A percentile compares a stretch with the other conserved stretches of the same genome.
These are phyloP conservation scores for Verticillium albo-atrum DNA, from an alignment of 2,329 filamentous ascomycete species.

Conservation along the genomic window DNA sequence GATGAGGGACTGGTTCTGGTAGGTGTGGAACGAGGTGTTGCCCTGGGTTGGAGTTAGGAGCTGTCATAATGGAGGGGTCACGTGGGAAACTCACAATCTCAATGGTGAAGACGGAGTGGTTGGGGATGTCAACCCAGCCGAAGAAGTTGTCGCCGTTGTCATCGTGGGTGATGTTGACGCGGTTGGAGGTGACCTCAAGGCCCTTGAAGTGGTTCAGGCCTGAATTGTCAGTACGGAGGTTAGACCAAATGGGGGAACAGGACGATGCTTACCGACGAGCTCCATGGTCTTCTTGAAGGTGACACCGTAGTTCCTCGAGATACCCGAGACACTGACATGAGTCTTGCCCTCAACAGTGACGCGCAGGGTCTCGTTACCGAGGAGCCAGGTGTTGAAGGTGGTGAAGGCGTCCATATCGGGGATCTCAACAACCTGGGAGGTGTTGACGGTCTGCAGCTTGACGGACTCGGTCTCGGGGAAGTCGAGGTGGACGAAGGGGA, in stretches of 20 bases:
- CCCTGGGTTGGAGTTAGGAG: conserved; percentile 35
- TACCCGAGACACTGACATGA: conserved; percentile 43
- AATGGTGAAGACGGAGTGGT: conserved; percentile 59
- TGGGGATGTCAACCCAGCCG: conserved; percentile 56
- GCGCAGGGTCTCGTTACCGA: conserved; percentile 43
- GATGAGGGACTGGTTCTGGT: conserved; percentile 43
- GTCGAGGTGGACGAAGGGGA: conserved; percentile 43
- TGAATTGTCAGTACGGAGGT: conserved; percentile 9
- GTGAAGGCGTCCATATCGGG: conserved; percentile 43
- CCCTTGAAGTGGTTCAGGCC: conserved; percentile 52
- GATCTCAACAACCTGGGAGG: conserved; percentile 44
- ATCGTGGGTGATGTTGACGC: conserved; percentile 35
- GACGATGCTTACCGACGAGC: conserved; percentile 27
- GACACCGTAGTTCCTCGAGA: conserved; percentile 43
- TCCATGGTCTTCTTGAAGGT: conserved; percentile 52
- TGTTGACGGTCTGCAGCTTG: conserved; percentile 45
- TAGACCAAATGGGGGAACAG: not conserved
- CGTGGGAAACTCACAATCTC: conserved; percentile 48
- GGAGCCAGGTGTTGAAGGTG: conserved; percentile 50
- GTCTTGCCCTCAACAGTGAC: conserved; percentile 50
- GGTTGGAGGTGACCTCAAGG: conserved; percentile 45
- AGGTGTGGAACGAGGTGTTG: conserved; percentile 58
- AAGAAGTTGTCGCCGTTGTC: conserved; percentile 55
- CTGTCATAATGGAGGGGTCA: not conserved
- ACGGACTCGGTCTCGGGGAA: conserved; percentile 49